These are phyloP conservation scores for Colletotrichum horii DNA, from an alignment of 2,329 filamentous ascomycete species.

Conservation along the genomic window DNA sequence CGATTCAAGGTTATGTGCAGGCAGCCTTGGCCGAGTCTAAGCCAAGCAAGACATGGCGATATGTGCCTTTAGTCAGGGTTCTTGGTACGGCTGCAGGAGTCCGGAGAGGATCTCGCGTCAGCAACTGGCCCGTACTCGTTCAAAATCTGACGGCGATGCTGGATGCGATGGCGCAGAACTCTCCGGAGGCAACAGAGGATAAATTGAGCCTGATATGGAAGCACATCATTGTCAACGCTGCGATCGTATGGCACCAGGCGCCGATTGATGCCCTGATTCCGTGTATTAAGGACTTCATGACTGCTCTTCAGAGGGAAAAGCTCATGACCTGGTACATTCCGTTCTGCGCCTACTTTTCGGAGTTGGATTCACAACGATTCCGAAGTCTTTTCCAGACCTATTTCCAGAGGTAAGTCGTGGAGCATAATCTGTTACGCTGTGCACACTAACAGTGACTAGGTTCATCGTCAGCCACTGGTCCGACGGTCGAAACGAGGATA, in stretches of 20 bases:
- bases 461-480: conserved; percentile 81
- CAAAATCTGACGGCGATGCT: conserved; percentile 60
- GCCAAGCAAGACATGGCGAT: conserved; percentile 38
- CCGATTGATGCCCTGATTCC: conserved; percentile 81
- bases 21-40: conserved; percentile 42
- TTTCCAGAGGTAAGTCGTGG: conserved; percentile 72
- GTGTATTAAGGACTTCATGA: conserved; percentile 68
- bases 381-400: conserved; percentile 77
- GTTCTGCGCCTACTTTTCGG: conserved; percentile 83
- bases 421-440: neutral
- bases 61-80: conserved; percentile 59
- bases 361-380: conserved; percentile 77
- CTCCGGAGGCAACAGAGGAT: conserved; percentile 37
- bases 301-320: conserved; percentile 66
- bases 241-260: conserved; percentile 76
- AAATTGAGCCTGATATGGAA: conserved; percentile 58
- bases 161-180: conserved; percentile 46
- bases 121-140: conserved; percentile 72
- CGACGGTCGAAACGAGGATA: conserved; percentile 66
- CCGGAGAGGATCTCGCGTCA: conserved; percentile 78
- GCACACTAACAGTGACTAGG: conserved; percentile 44
- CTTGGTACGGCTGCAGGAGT: conserved; percentile 77
- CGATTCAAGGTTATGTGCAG: conserved; percentile 59
- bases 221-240: conserved; percentile 58
- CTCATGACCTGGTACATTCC: conserved; percentile 78